Evolutionary conservation across 225 moss, liverwort and hornwort species (phyloP), one percentile per base, ranked within the genome.

Genomic region (Physcomitrellopsis africana): DNA sequence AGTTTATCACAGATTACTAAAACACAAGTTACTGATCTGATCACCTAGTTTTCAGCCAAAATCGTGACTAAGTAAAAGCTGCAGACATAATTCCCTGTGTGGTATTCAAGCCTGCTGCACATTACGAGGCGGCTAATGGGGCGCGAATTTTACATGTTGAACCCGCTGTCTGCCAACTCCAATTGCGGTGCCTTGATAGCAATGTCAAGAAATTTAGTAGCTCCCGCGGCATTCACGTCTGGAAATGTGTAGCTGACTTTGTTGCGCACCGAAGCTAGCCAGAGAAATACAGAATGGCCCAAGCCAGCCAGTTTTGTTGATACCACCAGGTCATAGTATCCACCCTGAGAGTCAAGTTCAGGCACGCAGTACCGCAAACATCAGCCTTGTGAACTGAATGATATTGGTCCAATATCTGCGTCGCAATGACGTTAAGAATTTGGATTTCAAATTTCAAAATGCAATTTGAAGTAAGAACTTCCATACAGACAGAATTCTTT

Each of bases 161-260:
- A 95, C 74, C 97, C 97, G 69, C 84, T 87, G 43, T 95, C 95
- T 77, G 97, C 87, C 73, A 99, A 76, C 67, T 90, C 90, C 83
- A 92, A 81, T 54, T 87, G 80, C 65, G 89, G 94, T 55, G 92
- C 85, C 53, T 14, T 66, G 66, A 94, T 70, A 68, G 81, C 82
- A 68, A 78, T 43, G 63, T 87, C 82, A 16, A 99, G 87, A 75
- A 93, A 88, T 29, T 47, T 76, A 72, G 66, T 59, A 24, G 97
- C 85, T 47, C 90, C 89, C 72, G 70, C 94, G 17, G 81, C 85
- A 81, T 85, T 86, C 46, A 90, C 95, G 68, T 99, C 81, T 47
- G 89, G 83, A 70, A 71, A 77, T 13, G 81, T 77, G 58, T 95
- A 99, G 92, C 95, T 92, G 60, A 93, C 77, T 84, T 91, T 92